phyloP scores from a whole-genome alignment of 805 yeast species.

The Suhomyces faveliae region DNA sequence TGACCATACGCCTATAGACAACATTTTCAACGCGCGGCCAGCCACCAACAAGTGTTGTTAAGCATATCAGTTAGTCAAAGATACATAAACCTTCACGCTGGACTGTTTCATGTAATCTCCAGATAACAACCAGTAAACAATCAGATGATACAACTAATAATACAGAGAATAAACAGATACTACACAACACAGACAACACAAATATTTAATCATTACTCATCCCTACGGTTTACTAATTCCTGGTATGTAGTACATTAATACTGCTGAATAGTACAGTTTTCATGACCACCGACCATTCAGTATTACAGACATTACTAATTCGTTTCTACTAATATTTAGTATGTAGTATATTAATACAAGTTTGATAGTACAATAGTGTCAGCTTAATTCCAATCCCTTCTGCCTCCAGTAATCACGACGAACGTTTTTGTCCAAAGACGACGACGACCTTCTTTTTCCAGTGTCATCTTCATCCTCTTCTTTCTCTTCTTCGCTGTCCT shows the following conservation, averaged over 20 bases:
- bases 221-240: too few species aligned
- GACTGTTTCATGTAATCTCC: too few species aligned
- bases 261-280: too few species aligned
- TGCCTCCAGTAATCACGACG: conserved; percentile 43
- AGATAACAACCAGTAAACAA: too few species aligned
- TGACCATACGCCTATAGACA: neutral
- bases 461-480: conserved; percentile 5
- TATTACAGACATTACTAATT: too few species aligned
- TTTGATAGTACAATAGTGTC: conserved; percentile 9
- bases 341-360: neutral
- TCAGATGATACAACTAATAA: too few species aligned
- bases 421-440: conserved; percentile 30
- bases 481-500: conserved; percentile 3
- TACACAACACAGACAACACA: too few species aligned
- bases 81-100: too few species aligned
- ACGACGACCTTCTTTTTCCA: conserved; percentile 8
- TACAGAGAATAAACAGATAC: too few species aligned
- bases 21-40: neutral
- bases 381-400: conserved; percentile 36
- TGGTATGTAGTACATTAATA: too few species aligned
- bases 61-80: neutral
- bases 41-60: neutral
- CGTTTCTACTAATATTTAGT: neutral
- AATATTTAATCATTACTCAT: too few species aligned
- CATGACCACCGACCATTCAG: too few species aligned